Base-by-base conservation (phyloP, 306 rosid genomes). In the Trichosanthes truncata region DNA sequence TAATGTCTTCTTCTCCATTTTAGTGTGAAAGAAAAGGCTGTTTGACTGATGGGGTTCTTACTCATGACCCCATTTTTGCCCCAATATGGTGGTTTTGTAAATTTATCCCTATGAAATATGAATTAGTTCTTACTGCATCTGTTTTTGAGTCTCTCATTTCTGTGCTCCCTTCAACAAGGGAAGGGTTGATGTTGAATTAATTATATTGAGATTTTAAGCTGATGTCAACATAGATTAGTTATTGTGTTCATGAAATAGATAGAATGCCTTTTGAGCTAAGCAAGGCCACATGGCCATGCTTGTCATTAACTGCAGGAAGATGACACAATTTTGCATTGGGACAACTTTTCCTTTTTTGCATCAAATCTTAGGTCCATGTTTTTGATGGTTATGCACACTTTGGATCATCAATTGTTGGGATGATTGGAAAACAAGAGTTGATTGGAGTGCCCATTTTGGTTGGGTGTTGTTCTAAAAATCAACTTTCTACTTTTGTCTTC, bases 1-100 rank as follows among this genome's bases (percentile, higher is more conserved):
- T 71, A 48, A 73, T 13, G 21, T 45, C 77, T 71, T 71, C 77
- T 71, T 46, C 29, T 68, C 75, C 75, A n/a, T 40, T 68, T 71
- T 71, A 43, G 76, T 71, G 36, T 71, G 56, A 45, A 43, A 45
- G 76, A 71, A 71, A 43, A 21, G 76, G 76, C 55, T 43, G 9
- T 41, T 31, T 68, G 53, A 68, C 20, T 68, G 75, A 41, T 40
- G 75, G 53, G 75, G 51, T 21, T 68, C 75, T n/a, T 40, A 29
- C 33, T 40, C 12, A 10, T 21, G 55, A 71, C 4, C 56, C 56
- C 38, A 71, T 71, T 71, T 43, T 71, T 5, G 38, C 56, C 55
- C 38, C 76, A 48, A 15, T 23, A 46, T 26, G 55, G 60, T 48
- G 55, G 26, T 59, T 48, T 60, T 73, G 78, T 73, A 73, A 73